Base-by-base conservation (phyloP, 495 filamentous ascomycete species). In the Lasiosphaeriaceae sp. region DNA sequence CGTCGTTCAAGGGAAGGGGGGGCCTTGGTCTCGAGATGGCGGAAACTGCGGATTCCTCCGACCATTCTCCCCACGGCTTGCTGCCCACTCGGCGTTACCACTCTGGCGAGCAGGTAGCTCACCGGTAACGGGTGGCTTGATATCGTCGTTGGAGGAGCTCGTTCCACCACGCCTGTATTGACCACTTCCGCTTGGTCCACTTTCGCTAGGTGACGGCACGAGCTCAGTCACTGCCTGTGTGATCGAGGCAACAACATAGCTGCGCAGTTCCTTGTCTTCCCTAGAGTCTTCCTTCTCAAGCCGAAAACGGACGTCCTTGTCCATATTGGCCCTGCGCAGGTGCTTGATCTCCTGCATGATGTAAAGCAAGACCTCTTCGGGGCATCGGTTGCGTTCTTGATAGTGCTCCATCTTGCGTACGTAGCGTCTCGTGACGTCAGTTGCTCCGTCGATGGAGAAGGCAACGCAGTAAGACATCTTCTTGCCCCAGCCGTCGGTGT, bases 381-480 rank as follows among this genome's bases (percentile, higher is more conserved):
- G 84, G 39, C 85, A 87, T 46, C 83, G 80, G 57, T 73, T 87
- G 54, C 94, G 86, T 34, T 88, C 82, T 12, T 80, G 72, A n/a
- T 87, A 86, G 63, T 91, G 81, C 59, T 85, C 85, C 23, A 78
- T 71, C 72, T 89, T 92, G 58, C 92, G 91, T 29, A 96, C 90
- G 64, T 99, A 99, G 58, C 94, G 88, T 16, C 93, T 85, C 12
- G 94, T 99, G 23, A 99, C 94, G 69, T 99, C 94, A 54, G 88
- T 92, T 29, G 90, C 92, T 41, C 94, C 94, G 60, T 99, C 94
- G 59, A 88, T 90, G 37, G 90, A 95, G 71, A 99, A 99, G 39
- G 94, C 94, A 57, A 99, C 85, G 75, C 92, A 96, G 74, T 99
- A 99, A 0, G 90, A 89, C 75, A 97, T 86, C 74, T 95, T 93